Evolutionary conservation across 2,329 filamentous ascomycete species (phyloP), one percentile per base, ranked within the genome.

Genomic region (Nemania sp.): DNA sequence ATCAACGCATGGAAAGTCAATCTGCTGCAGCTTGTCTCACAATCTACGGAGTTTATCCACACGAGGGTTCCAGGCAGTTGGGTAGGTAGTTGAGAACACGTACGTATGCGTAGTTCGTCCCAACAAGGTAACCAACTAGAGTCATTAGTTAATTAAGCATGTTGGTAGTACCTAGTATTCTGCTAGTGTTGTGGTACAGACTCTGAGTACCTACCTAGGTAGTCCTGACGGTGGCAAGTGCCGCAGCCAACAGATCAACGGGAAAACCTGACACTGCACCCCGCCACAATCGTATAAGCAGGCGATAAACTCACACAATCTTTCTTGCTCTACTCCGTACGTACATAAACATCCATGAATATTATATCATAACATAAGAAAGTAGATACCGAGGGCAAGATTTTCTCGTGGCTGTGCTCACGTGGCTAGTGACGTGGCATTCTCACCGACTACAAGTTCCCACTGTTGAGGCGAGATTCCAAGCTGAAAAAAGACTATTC

Each of bases 391-490:
- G 64, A 59, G 53, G 53, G 54, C 65, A 58, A 58, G 54, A 64
- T 67, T 66, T 38, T 26, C 61, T n/a, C 26, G 73, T 73, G 75
- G 75, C 74, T 74, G 65, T 75, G 74, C 49, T 56, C 53, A 32
- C 66, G 69, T 72, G 61, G 62, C 68, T 76, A 73, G 73, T 73
- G 67, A 77, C 75, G 73, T 77, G 73, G 73, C 73, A 75, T 66
- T 57, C 62, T 71, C 62, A 71, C 67, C 66, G 53, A 68, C 73
- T 71, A 74, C 60, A 65, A 62, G 26, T 57, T 35, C 20, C 24
- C 20, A 18, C 43, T 5, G 15, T 18, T 55, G 32, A 38, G 32
- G 53, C 20, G 26, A 35, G n/a, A 35, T 22, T 18, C 52, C 24
- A 41, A 53, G 51, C 51, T 56, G 53, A 56, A 56, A 24, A 26